Evolutionary conservation across 495 filamentous ascomycete genomes (phyloP), one percentile per base, ranked within the genome.

Genomic region (Aspergillus heteromorphus): DNA sequence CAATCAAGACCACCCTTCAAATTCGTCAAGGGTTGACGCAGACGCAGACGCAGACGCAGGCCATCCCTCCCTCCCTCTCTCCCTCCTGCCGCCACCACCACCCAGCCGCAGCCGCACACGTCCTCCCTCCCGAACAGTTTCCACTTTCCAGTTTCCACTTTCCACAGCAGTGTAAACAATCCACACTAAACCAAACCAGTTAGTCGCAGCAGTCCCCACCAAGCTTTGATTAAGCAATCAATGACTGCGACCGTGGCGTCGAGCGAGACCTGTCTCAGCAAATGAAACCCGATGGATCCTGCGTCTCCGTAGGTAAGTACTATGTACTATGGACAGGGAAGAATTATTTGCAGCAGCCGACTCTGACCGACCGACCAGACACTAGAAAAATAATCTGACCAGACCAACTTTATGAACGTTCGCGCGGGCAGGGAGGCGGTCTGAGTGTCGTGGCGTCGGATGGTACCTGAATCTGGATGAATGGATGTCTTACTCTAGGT

Each of bases 171-270:
- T n/a, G n/a, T n/a, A n/a, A 14, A n/a, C 34, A 4, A 38, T 19
- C 43, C 29, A n/a, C n/a, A n/a, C n/a, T n/a, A n/a, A 47, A 20
- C 16, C 43, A 14, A 16, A 47, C 2, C 21, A 17, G 16, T 41
- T 31, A 41, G 38, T 38, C 34, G n/a, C 5, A 23, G 20, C 19
- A 5, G 11, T 31, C 16, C 13, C 27, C 51, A 58, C 40, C 51
- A 56, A 56, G 49, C 49, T 60, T 60, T 56, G 42, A 62, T 58
- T 58, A 62, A 62, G 59, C 59, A 58, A 55, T 57, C 49, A 53
- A 58, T 45, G 45, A 47, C 10, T 20, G 14, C 29, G 34, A 48
- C 43, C 48, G 53, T 51, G 54, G 56, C 56, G 56, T 23, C 16
- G 36, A 40, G 27, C 47, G 49, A 51, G 56, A 49, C 45, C 48